These are phyloP conservation scores for Scenedesmus sp. DNA, from an alignment of 163 green algal genomes.

Conservation along the genomic window DNA sequence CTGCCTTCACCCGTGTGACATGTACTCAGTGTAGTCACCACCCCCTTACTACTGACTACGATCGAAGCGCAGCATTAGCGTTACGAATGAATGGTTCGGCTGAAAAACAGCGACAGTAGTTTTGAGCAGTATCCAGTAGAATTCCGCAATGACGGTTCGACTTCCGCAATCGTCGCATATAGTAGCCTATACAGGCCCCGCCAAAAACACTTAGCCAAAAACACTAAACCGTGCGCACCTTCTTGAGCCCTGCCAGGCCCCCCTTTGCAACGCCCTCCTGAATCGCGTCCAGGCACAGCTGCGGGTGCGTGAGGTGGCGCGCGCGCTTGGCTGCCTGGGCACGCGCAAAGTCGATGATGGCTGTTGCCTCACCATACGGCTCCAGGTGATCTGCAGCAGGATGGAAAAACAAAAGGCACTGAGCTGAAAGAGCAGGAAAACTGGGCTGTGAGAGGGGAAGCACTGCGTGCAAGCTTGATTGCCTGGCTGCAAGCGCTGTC, in stretches of 20 bases:
- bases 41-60: neutral
- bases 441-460: neutral
- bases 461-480: too few species aligned
- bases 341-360: constrained; percentile 89
- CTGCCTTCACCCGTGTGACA: neutral
- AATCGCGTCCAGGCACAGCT: constrained; percentile 95
- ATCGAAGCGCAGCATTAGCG: too few species aligned
- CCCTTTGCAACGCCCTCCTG: constrained; percentile 84
- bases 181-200: too few species aligned
- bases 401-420: constrained; percentile 50
- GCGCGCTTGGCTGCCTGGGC: constrained; percentile 79
- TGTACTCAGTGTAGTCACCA: neutral
- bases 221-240: constrained; percentile 74
- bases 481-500: too few species aligned
- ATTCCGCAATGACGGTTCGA: too few species aligned
- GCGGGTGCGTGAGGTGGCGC: constrained; percentile 89
- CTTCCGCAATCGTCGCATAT: too few species aligned
- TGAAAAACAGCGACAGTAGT: too few species aligned
- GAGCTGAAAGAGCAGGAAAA: neutral
- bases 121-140: too few species aligned
- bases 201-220: too few species aligned
- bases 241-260: constrained; percentile 82
- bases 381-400: constrained; percentile 83
- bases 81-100: too few species aligned
- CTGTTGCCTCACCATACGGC: constrained; percentile 79